Evolutionary conservation across 768 basidiomycete genomes (phyloP).

Genomic region (Lentinula guzmanii): DNA sequence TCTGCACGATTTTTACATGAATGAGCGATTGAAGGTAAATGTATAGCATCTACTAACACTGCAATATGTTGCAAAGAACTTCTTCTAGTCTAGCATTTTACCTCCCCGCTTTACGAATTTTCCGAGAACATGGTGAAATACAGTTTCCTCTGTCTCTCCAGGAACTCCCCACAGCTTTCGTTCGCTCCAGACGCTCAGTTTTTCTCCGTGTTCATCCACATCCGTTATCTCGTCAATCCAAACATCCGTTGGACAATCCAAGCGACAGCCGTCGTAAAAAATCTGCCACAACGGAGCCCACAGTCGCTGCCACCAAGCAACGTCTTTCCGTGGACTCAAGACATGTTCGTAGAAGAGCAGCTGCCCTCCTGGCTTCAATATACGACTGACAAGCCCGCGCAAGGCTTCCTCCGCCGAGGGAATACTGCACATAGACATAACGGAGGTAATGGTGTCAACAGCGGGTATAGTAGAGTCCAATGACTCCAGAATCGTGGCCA

Average conservation of each 20-base stretch:
- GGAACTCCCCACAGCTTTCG: slow-evolving; percentile 41
- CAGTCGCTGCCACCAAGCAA: slow-evolving; percentile 64
- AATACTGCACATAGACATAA: background rate
- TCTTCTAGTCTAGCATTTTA: background rate
- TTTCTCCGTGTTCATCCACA: slow-evolving; percentile 15
- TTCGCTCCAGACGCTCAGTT: slow-evolving; percentile 43
- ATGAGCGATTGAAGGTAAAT: no score
- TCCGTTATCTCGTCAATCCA: slow-evolving; percentile 33
- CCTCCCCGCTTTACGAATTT: slow-evolving; percentile 41
- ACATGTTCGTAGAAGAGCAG: slow-evolving; percentile 72
- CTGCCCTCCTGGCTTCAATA: slow-evolving; percentile 59
- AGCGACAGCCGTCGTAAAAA: slow-evolving; percentile 55
- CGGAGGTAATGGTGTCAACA: slow-evolving; percentile 39
- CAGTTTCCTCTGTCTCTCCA: slow-evolving; percentile 46
- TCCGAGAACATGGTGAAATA: slow-evolving; percentile 59
- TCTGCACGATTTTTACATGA: no score
- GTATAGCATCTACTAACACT: no score
- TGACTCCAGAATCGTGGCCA: slow-evolving; percentile 36
- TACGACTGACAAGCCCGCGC: slow-evolving; percentile 19
- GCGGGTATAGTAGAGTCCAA: slow-evolving; percentile 14
- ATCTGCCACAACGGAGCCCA: slow-evolving; percentile 68
- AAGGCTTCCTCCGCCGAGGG: background rate
- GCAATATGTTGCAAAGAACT: background rate
- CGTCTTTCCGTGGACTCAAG: slow-evolving; percentile 39
- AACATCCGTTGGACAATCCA: slow-evolving; percentile 52